These are phyloP conservation scores for Phytophthora citrophthora DNA, from an alignment of 352 stramenopile genomes.

Conservation along the genomic window DNA sequence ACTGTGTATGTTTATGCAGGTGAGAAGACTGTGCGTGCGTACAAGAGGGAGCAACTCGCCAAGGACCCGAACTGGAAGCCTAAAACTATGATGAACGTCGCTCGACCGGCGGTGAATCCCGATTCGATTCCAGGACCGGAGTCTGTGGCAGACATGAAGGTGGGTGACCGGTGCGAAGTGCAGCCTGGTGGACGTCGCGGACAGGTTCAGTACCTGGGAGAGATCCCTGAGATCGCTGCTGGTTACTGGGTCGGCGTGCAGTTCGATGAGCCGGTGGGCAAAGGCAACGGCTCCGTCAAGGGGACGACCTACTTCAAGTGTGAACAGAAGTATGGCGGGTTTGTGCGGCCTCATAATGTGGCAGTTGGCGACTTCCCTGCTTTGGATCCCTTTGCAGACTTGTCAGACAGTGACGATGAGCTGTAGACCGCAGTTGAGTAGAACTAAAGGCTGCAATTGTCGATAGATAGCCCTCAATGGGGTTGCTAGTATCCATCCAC, in stretches of 20 bases:
- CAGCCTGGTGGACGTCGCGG: constrained; percentile 94
- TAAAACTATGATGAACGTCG: constrained; percentile 72
- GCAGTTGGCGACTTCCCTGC: constrained; percentile 92
- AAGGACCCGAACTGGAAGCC: constrained; percentile 97
- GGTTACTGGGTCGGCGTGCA: constrained; percentile 96
- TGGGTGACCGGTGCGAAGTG: constrained; percentile 98
- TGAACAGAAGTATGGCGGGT: constrained; percentile 91
- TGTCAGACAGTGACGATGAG: constrained; percentile 85
- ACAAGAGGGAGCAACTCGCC: constrained; percentile 95
- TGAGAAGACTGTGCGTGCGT: constrained; percentile 97
- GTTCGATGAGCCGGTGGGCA: constrained; percentile 97
- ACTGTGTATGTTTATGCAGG: constrained; percentile 41
- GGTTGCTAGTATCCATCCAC: too few relatives aligned
- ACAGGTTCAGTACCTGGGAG: constrained; percentile 91
- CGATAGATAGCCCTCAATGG: background rate
- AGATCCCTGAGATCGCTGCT: constrained; percentile 88
- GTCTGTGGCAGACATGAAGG: constrained; percentile 81
- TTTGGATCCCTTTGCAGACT: constrained; percentile 80
- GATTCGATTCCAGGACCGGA: constrained; percentile 61
- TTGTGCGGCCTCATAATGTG: constrained; percentile 96
- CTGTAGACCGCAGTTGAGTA: constrained; percentile 39
- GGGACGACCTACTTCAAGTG: constrained; percentile 94
- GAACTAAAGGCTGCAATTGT: background rate
- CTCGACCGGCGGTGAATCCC: constrained; percentile 39
- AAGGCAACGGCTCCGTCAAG: constrained; percentile 93